Evolutionary conservation across 129 eudicot genomes (phyloP), one percentile per base, ranked within the genome.

Genomic region (Flaveria trinervia): DNA sequence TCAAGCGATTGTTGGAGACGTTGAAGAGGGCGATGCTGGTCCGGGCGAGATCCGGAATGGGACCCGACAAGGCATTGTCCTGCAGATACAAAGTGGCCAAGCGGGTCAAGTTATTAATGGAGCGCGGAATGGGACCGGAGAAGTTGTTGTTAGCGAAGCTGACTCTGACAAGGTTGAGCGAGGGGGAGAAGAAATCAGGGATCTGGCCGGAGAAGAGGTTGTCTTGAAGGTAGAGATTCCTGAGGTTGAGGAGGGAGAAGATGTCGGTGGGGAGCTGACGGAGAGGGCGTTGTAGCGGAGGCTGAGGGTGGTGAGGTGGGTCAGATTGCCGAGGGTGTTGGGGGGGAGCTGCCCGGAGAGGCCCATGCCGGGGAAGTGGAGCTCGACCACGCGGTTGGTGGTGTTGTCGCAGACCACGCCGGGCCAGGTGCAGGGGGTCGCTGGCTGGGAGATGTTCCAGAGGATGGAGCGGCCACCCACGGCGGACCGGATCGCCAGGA

Each of bases 251-350:
- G 13, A 88, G 81, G 14, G 79, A 20, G 3, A 88, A 74, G 11
- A 93, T 45, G 59, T 86, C 92, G 13, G 80, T 4, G 0, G 96
- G 98, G 48, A 92, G 72, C 0, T 77, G 72, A 5, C 94, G 23
- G 89, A 62, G 11, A 93, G 87, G 7, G 95, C 79, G 78, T 93
- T 93, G 74, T 56, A 93, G 1, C 98, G 96, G 75, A 93, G 96
- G 51, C 89, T 83, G 45, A 93, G 87, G 9, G 93, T 86, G 52
- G 72, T 72, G 10, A 93, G 84, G 2, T 78, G 46, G 23, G 98
- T 84, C 9, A 93, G 18, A 30, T 90, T 93, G 36, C 88, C 84
- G 62, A 93, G 46, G 3, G 85, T 65, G n/a, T 80, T 78, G 0
- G 80, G 51, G 1, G 98, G 98, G 7, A 93, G 78, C 6, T 75